A percentile compares a stretch with the other conserved stretches of the same genome.
Conservation (phyloP, 352 stramenopile genomes). For the Porosira glacialis region DNA sequence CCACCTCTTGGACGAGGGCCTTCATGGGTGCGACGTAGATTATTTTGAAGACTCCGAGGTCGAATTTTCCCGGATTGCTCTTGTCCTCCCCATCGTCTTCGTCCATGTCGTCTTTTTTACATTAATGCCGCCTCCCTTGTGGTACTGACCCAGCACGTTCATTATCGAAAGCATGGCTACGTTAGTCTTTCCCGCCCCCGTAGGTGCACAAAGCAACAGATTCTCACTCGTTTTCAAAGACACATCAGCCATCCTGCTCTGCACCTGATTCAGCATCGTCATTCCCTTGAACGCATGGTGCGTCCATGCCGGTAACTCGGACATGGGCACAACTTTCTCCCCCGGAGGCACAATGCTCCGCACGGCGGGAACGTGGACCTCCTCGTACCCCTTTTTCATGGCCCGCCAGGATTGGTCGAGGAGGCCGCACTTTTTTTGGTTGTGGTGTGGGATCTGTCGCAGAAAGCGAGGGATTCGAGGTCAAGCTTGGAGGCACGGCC, state of each 20-base stretch:
- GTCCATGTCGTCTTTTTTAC: constrained; percentile 71
- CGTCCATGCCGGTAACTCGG: constrained; percentile 91
- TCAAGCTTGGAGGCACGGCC: constrained; percentile 87
- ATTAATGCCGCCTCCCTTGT: constrained; percentile 58
- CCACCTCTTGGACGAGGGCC: constrained; percentile 98
- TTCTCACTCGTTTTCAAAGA: constrained; percentile 94
- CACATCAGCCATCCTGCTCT: constrained; percentile 93
- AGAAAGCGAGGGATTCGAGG: constrained; percentile 91
- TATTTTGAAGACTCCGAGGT: constrained; percentile 98
- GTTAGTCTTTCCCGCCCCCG: constrained; percentile 99
- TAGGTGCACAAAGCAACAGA: constrained; percentile 97
- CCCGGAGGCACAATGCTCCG: constrained; percentile 67
- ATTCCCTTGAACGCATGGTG: constrained; percentile 95
- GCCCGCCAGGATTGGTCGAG: constrained; percentile 94
- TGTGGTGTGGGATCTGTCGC: constrained; percentile 94
- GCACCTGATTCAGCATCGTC: constrained; percentile 98
- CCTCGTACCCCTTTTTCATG: constrained; percentile 97
- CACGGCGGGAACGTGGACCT: constrained; percentile 98
- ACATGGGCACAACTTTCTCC: constrained; percentile 85
- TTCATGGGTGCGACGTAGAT: constrained; percentile 99
- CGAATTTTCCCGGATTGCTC: constrained; percentile 78
- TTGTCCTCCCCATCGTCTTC: constrained; percentile 74
- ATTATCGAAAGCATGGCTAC: constrained; percentile 97
- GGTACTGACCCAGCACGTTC: constrained; percentile 94
- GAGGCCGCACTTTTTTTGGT: constrained; percentile 96